Conservation (phyloP, 768 basidiomycete genomes). For the Phaffia tasmanica region DNA sequence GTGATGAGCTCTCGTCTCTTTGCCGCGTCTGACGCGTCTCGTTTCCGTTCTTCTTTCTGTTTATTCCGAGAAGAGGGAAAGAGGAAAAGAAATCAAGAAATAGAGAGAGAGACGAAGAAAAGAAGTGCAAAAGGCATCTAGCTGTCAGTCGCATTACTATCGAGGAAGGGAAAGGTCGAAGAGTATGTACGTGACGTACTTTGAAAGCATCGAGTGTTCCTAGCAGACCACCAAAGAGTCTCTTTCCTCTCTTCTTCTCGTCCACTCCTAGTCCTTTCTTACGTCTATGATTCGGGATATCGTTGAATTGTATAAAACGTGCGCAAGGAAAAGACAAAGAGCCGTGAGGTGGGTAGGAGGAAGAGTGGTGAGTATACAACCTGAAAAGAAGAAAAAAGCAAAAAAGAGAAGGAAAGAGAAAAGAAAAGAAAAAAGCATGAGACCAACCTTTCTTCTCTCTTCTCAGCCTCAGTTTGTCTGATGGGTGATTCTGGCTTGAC, state of each 20-base stretch:
- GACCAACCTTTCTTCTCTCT: constrained; percentile 13
- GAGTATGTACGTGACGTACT: not conserved
- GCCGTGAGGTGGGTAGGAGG: not conserved
- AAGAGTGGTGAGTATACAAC: not conserved
- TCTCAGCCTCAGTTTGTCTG: constrained; percentile 10
- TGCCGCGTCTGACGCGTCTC: constrained; percentile 23
- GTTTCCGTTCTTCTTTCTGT: constrained; percentile 23
- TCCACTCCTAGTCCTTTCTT: constrained; percentile 17
- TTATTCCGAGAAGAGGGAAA: not conserved
- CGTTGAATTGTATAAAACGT: too few species aligned
- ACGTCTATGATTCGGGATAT: not conserved
- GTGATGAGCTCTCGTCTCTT: constrained; percentile 20
- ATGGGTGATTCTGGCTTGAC: not conserved
- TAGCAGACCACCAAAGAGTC: constrained; percentile 22
- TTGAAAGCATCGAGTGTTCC: constrained; percentile 23
- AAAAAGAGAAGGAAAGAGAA: too few species aligned
- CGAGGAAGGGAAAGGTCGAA: not conserved
- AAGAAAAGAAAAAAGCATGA: not conserved
- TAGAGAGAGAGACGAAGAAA: not conserved
- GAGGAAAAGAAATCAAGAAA: not conserved
- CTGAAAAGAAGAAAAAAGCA: not conserved
- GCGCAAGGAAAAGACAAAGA: not conserved
- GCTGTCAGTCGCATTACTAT: not conserved
- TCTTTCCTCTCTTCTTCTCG: constrained; percentile 25
- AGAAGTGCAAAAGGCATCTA: not conserved